Base-by-base conservation (phyloP, 1,284 basidiomycete genomes). In the Moesziomyces aphidis region DNA sequence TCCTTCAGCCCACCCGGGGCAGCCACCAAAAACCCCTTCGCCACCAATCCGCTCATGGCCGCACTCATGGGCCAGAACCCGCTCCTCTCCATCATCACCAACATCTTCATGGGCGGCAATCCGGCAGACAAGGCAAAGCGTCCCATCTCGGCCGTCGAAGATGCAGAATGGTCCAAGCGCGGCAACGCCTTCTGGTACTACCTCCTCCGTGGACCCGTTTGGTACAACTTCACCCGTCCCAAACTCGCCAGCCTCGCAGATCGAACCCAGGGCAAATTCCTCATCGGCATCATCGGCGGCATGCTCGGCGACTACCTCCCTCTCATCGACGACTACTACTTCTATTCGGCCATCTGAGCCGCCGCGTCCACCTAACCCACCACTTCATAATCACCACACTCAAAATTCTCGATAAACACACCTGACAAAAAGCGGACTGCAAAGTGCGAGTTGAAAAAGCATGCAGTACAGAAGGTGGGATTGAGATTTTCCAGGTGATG, bases 241-340 rank as follows among this genome's bases (percentile, higher is more conserved):
- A 92, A 94, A 86, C 82, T 94, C 75, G 88, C 91, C 83, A 86
- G 87, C 11, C 84, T 92, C 80, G 89, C 76, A 19, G 86, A 89
- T 50, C 86, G 85, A 48, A 88, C 91, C 24, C 88, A 90, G 21
- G 87, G 87, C 65, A 88, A 89, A 54, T 93, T 94, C 24, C 66
- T 96, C 42, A 79, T 97, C 26, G 90, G 91, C 26, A 82, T 96
- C 53, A 85, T 94, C 34, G 89, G 93, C 60, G 90, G 90, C 23
- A 87, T 97, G 59, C 85, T 95, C 67, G 90, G 90, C 74, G 94
- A 95, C 81, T 97, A 95, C 91, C 89, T 97, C 72, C 94, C 94
- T 11, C 86, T 97, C 79, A 93, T 97, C 73, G 92, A 97, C 85
- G 93, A 95, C 83, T 96, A 96, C 86, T 92, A 96, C 87, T 97